Conservation (phyloP, 2,329 filamentous ascomycete genomes). For the Clarireedia paspali region DNA sequence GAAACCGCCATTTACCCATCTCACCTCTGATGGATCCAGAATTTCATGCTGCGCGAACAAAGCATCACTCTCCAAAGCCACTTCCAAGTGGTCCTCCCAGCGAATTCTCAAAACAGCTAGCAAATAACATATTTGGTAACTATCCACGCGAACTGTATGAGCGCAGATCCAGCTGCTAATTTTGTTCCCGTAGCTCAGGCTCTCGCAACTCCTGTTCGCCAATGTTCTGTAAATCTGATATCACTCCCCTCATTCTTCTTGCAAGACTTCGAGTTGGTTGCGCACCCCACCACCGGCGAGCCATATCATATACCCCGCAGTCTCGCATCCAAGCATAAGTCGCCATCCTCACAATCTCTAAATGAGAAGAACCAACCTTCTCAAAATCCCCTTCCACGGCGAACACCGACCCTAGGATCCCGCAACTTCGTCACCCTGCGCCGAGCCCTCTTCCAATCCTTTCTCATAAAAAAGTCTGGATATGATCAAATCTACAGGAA, state of each 20-base stretch:
- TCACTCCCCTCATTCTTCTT: constrained; percentile 55
- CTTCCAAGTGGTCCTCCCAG: constrained; percentile 33
- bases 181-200: constrained; percentile 37
- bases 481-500: background rate
- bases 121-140: constrained; percentile 51
- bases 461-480: background rate
- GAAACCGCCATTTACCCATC: constrained; percentile 32
- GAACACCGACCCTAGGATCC: background rate
- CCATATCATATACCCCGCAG: constrained; percentile 51
- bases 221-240: constrained; percentile 41
- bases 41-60: constrained; percentile 30
- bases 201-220: constrained; percentile 52
- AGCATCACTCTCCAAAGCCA: constrained; percentile 19
- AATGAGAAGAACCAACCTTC: background rate
- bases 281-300: constrained; percentile 43
- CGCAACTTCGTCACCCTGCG: constrained; percentile 6
- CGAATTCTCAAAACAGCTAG: constrained; percentile 47
- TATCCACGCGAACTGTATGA: background rate
- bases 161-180: background rate
- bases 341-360: background rate
- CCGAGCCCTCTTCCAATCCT: constrained; percentile 1
- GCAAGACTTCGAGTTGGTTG: constrained; percentile 49
- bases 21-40: constrained; percentile 41
- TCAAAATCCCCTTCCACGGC: background rate
- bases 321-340: constrained; percentile 15